Percentiles rank a stretch among this genome's conserved stretches.
These are phyloP conservation scores for Hypoxylon lenormandii DNA, from an alignment of 495 filamentous ascomycete species.

Conservation along the genomic window DNA sequence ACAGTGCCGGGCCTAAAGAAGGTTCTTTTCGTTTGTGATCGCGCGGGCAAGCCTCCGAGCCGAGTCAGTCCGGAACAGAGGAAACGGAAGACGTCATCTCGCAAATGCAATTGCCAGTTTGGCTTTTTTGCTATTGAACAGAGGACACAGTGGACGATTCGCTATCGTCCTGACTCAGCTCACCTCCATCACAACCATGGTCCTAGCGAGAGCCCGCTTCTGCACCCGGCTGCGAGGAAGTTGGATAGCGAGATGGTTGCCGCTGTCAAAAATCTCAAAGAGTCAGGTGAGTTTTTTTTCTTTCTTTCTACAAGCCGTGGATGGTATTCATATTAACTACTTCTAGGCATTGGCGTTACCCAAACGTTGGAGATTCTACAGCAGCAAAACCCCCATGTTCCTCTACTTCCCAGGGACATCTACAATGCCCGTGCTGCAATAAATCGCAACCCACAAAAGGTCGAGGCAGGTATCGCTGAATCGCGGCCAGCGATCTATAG, in stretches of 20 bases:
- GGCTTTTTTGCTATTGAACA: conserved; percentile 70
- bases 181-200: conserved; percentile 68
- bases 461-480: conserved; percentile 63
- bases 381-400: conserved; percentile 66
- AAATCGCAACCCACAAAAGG: conserved; percentile 68
- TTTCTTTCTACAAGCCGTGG: not conserved
- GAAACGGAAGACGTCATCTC: conserved; percentile 68
- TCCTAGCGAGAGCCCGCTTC: conserved; percentile 66
- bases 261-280: conserved; percentile 67
- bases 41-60: conserved; percentile 65
- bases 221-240: conserved; percentile 68
- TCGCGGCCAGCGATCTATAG: conserved; percentile 67
- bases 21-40: conserved; percentile 69
- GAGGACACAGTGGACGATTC: conserved; percentile 67
- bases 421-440: conserved; percentile 70
- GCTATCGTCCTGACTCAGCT: conserved; percentile 63
- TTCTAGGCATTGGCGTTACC: conserved; percentile 64
- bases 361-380: conserved; percentile 69
- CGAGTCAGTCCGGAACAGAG: conserved; percentile 65
- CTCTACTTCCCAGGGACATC: conserved; percentile 66
- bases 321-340: conserved; percentile 37
- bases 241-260: conserved; percentile 69
- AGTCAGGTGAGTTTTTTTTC: conserved; percentile 60
- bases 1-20: conserved; percentile 69
- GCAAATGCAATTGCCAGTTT: conserved; percentile 70